A percentile compares a stretch with the other conserved stretches of the same genome.
These are phyloP conservation scores for Alliaria petiolata DNA, from an alignment of 345 rosid species.

Conservation along the genomic window DNA sequence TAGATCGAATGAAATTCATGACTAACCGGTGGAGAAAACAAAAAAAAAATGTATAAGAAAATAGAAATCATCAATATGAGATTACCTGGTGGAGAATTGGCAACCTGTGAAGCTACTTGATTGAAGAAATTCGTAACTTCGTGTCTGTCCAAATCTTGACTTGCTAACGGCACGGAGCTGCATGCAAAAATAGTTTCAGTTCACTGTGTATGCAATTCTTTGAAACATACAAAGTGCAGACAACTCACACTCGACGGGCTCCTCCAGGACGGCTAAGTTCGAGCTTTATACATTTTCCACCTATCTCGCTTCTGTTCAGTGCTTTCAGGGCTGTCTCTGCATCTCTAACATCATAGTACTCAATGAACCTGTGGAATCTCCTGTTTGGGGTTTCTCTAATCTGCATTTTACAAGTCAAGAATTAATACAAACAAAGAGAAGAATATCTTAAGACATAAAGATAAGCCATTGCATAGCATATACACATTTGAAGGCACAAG, in stretches of 20 bases:
- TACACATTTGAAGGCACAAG: not conserved
- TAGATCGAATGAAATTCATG: not conserved
- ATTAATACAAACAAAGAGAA: not conserved
- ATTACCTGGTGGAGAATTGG: constrained; percentile 88
- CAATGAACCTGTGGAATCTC: constrained; percentile 87
- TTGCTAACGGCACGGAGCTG: constrained; percentile 69
- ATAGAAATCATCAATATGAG: not conserved
- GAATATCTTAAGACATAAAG: not conserved
- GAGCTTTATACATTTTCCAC: constrained; percentile 95
- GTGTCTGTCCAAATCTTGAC: constrained; percentile 77
- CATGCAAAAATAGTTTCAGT: constrained; percentile 7
- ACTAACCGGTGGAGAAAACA: not conserved
- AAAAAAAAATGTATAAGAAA: not conserved
- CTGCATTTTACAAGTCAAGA: constrained; percentile 40
- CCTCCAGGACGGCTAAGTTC: constrained; percentile 99
- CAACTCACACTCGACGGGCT: constrained; percentile 69
- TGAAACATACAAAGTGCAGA: not conserved
- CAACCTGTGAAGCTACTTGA: constrained; percentile 65
- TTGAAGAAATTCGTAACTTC: constrained; percentile 64
- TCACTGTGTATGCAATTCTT: not conserved
- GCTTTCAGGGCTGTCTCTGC: constrained; percentile 89
- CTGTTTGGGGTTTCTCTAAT: constrained; percentile 96
- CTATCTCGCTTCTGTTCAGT: constrained; percentile 87
- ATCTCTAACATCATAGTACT: constrained; percentile 88
- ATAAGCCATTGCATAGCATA: not conserved